Evolutionary conservation across 257 asterid species (phyloP).

Genomic region (Lycium barbarum): DNA sequence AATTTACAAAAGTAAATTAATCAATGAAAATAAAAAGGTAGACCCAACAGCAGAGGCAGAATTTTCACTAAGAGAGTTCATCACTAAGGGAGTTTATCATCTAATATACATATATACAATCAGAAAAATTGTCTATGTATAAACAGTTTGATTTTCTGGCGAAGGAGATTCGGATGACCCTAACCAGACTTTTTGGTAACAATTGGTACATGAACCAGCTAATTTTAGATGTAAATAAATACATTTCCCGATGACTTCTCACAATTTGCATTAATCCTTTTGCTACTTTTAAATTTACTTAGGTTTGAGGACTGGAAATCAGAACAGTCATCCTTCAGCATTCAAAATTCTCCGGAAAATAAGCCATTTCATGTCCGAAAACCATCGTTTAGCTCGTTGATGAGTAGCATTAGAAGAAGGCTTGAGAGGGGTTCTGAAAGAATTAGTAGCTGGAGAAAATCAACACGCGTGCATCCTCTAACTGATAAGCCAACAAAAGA

Average conservation of each 20-base stretch:
- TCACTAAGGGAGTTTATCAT: not conserved
- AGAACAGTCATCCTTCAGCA: slow-evolving; percentile 39
- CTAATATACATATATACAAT: not conserved
- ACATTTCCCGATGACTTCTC: not conserved
- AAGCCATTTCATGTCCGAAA: slow-evolving; percentile 35
- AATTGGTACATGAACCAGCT: not conserved
- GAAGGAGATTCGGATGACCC: not conserved
- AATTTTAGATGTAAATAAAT: not conserved
- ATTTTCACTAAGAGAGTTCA: not conserved
- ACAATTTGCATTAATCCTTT: not conserved
- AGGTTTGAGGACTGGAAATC: slow-evolving; percentile 59
- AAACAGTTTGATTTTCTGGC: not conserved
- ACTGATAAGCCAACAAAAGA: slow-evolving; percentile 31
- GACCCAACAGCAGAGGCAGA: not conserved
- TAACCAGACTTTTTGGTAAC: not conserved
- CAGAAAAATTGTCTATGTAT: not conserved
- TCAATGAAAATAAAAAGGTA: not conserved
- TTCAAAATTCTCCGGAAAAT: slow-evolving; percentile 15
- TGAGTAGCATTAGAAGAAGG: slow-evolving; percentile 41
- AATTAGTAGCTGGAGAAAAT: slow-evolving; percentile 42
- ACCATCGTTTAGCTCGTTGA: slow-evolving; percentile 39
- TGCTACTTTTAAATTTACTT: not conserved
- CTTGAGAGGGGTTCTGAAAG: slow-evolving; percentile 41
- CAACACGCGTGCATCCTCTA: slow-evolving; percentile 26
- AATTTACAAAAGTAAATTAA: not conserved